These are phyloP conservation scores for Magnaporthiopsis incrustans DNA, from an alignment of 2,329 filamentous ascomycete species.

Conservation along the genomic window DNA sequence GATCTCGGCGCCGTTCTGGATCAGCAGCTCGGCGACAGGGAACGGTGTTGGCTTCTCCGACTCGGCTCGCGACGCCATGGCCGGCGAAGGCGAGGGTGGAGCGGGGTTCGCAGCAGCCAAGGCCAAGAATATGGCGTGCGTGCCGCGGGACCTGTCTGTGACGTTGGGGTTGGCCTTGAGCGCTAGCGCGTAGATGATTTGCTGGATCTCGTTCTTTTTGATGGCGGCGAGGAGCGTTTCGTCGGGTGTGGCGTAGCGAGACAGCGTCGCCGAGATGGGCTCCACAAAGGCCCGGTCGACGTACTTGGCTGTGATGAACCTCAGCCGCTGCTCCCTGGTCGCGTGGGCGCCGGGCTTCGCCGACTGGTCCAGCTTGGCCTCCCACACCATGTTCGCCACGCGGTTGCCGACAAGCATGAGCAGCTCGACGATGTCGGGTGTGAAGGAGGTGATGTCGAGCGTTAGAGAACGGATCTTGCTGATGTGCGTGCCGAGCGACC, in stretches of 20 bases:
- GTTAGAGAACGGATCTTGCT: slow-evolving; percentile 95
- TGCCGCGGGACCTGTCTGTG: slow-evolving; percentile 76
- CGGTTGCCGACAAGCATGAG: slow-evolving; percentile 87
- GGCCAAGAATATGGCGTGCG: slow-evolving; percentile 83
- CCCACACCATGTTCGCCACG: slow-evolving; percentile 95
- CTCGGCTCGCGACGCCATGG: slow-evolving; percentile 28
- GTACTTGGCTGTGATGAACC: slow-evolving; percentile 93
- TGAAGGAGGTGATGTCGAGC: slow-evolving; percentile 92
- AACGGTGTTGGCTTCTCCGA: slow-evolving; percentile 58
- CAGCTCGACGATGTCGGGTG: slow-evolving; percentile 91
- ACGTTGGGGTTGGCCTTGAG: slow-evolving; percentile 82
- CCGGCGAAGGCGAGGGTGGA: slow-evolving; percentile 49
- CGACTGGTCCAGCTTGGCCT: slow-evolving; percentile 68
- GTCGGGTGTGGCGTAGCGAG: slow-evolving; percentile 69
- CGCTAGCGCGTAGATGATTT: slow-evolving; percentile 84
- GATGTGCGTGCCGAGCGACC: slow-evolving; percentile 93
- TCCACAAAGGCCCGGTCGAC: slow-evolving; percentile 76
- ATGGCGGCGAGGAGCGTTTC: slow-evolving; percentile 87
- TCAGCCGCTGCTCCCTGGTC: slow-evolving; percentile 82
- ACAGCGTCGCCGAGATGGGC: slow-evolving; percentile 65
- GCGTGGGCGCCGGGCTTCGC: slow-evolving; percentile 70
- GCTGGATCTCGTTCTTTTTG: slow-evolving; percentile 92
- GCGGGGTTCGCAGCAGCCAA: slow-evolving; percentile 89
- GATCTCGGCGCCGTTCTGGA: slow-evolving; percentile 91
- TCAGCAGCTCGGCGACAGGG: slow-evolving; percentile 78